A percentile compares a stretch with the other conserved stretches of the same genome.
Conservation (phyloP, 805 yeast species). For the Candida orba region DNA sequence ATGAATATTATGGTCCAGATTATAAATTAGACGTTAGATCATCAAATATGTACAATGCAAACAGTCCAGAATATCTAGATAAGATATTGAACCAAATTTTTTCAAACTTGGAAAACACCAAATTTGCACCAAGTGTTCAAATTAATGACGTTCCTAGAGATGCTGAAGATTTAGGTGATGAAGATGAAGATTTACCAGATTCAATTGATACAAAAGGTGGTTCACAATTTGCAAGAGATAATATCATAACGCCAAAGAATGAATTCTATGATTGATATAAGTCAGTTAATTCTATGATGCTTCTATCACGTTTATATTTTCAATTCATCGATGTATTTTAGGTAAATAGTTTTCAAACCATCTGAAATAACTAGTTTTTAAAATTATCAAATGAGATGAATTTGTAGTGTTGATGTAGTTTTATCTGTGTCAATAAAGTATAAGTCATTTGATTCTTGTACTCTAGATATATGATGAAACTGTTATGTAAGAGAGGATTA, state of each 20-base stretch:
- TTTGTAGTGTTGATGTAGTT: no score
- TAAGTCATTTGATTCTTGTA: no score
- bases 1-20: conserved; percentile 70
- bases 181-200: conserved; percentile 50
- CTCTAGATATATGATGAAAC: no score
- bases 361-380: no score
- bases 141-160: conserved; percentile 87
- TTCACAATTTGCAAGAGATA: conserved; percentile 76
- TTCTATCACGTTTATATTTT: background rate
- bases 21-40: conserved; percentile 49
- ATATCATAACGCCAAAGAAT: conserved; percentile 57
- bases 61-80: conserved; percentile 9
- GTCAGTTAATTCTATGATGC: no score
- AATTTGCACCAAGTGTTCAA: conserved; percentile 87
- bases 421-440: no score
- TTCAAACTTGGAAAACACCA: conserved; percentile 61
- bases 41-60: conserved; percentile 45
- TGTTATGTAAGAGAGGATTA: no score
- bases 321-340: background rate
- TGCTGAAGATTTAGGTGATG: conserved; percentile 20
- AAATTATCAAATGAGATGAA: no score
- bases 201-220: conserved; percentile 94
- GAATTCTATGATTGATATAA: conserved; percentile 48
- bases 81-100: conserved; percentile 8
- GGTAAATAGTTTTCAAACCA: background rate